Evolutionary conservation across 768 basidiomycete species (phyloP), one percentile per base, ranked within the genome.

Genomic region (Lentinula sp.): DNA sequence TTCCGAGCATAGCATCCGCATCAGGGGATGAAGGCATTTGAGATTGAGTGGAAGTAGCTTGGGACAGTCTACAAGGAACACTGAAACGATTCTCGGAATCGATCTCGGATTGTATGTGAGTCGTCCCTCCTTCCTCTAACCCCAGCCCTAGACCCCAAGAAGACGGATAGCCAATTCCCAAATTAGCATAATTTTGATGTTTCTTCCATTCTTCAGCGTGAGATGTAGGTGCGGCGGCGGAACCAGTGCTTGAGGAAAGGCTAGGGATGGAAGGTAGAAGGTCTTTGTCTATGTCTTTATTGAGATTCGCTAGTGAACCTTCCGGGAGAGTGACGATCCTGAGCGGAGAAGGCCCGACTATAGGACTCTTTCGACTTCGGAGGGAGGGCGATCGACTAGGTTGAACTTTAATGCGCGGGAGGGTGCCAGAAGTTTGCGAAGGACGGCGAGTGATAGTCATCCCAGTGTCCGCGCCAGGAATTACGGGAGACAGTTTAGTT

Each of bases 321-420:
- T 76, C 77, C 10, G 77, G 77, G 35, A 79, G 68, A 32, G 76
- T 76, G 76, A 79, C 77, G 52, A 70, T 69, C 43, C 80, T 75
- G 43, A 82, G 66, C 49, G 80, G 80, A 15, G 81, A 81, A n/a
- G 79, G 79, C 1, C 77, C 68, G 20, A 78, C 61, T 8, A 72
- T 66, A 13, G 79, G 78, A 63, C 76, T 80, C 50, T 70, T 73
- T 36, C 69, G 72, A 45, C 62, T 59, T 35, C 76, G 69, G 32
- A 69, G 36, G 28, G 69, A 68, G 18, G 67, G 63, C 50, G 67
- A 59, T 65, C 66, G 23, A 61, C 65, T 53, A 60, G 63, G 55
- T 49, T 66, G 49, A 58, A 61, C 55, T 52, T 65, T 33, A 5
- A 49, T 49, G 46, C 57, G 20, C 18, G 51, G 60, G 57, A 63